Evolutionary conservation across 352 stramenopile species (phyloP), one percentile per base, ranked within the genome.

Genomic region (Phytophthora sansomeana): DNA sequence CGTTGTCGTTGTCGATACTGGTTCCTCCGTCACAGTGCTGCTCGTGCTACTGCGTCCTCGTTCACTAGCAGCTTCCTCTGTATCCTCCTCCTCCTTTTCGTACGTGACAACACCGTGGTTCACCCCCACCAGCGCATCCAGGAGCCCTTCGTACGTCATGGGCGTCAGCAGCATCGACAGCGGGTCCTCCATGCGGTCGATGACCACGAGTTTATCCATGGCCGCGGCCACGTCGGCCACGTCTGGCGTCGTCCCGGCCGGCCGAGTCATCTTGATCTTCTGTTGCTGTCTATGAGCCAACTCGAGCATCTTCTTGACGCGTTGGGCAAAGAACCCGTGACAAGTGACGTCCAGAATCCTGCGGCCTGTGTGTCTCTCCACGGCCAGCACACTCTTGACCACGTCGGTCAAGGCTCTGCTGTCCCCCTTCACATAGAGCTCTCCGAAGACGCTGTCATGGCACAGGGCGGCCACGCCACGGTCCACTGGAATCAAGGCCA

Each of bases 61-160:
- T 10, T 63, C 39, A 46, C n/a, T 41, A 19, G 44, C 38, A n/a
- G 29, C 42, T 8, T 80, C 67, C 10, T 80, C 67, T 28, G 55
- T 52, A 9, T 64, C 64, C 26, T 79, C 61, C 16, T 65, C 57
- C 46, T 67, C 75, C 26, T 75, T 81, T 21, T 87, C 70, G 60
- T 90, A 90, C 36, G 61, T 80, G 16, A 95, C 75, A 19, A 92
- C 77, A 16, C 87, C 78, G 43, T 95, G 84, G 47, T 93, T 88
- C 16, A 93, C 75, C 6, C 81, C 83, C 10, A 95, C 63, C 1
- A 93, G 68, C 11, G 83, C 78, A 58, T 95, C 85, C 42, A 95
- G 53, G 35, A 95, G 58, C 1, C 84, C 87, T 72, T 95, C 87
- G 59, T 95, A 95, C 63, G 83, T 91, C 83, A 95, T 91, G 19